Evolutionary conservation across 1,284 basidiomycete genomes (phyloP), one percentile per base, ranked within the genome.

Genomic region (Singerocomus inundabilis): DNA sequence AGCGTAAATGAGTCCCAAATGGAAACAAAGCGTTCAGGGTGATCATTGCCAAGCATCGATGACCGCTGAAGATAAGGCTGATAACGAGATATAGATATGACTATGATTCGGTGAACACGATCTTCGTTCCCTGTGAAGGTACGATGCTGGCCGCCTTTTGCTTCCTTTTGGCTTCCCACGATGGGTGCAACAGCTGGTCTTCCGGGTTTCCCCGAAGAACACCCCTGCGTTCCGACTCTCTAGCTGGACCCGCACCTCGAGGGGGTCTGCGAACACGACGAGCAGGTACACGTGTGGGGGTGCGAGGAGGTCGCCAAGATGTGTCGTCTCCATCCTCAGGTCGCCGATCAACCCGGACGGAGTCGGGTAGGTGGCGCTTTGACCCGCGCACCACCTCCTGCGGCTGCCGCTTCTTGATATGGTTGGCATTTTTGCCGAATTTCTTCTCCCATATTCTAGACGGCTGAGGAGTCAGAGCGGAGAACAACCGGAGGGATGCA

Each of bases 361-460:
- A 45, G 5, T 45, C 41, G 40, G 38, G 34, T 33, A 30, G 32
- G 9, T 18, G 46, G 31, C 54, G 56, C 40, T 58, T 55, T 35
- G 51, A 44, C 28, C 52, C 37, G 38, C 40, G 44, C 16, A 47
- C 42, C 51, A 57, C 29, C n/a, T 15, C 29, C 12, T 35, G 61
- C 55, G 71, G 72, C 34, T 64, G 69, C 62, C 80, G 76, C 60
- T 82, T 87, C 68, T 88, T 86, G 70, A 95, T 78, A 70, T 98
- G 95, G 67, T 95, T 96, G 12, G 95, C 95, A 53, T 86, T 84
- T 55, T 78, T 82, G 47, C 95, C 95, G 63, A 85, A 98, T 70
- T 95, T 98, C 72, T 94, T 95, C 73, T 97, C 95, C 93, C 94
- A 98, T 56, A 98, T 95, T 1, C 94, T 97, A 60, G 16, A 18